Base-by-base conservation (phyloP, 1,139 yeast genomes). In the Saccharomycopsis hybrid region DNA sequence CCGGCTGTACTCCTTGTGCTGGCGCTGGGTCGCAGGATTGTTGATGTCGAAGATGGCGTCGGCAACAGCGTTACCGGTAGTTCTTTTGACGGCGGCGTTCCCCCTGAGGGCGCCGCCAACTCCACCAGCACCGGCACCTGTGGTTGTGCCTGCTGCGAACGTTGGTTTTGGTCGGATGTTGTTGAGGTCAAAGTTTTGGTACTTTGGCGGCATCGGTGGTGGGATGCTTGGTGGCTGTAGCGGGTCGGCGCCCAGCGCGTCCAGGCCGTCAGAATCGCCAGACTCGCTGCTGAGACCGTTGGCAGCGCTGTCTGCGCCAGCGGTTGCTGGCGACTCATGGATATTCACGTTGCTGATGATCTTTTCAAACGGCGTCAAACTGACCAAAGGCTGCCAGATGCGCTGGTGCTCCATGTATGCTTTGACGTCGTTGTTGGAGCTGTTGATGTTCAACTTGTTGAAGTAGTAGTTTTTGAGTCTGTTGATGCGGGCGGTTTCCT, bases 371-470 rank as follows among this genome's bases (percentile, higher is more conserved):
- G 27, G 43, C 36, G 18, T 28, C 18, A 42, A 25, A 25, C 35
- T 33, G 9, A 28, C 38, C 5, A 33, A 36, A 5, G 44, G 44
- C 44, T 42, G 18, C 44, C 44, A 42, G 5, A 42, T 35, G 18
- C 28, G 18, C 36, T 27, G 44, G 44, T 7, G 36, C 5, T 25
- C 35, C 11, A 29, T 9, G 13, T 42, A 30, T 7, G 13, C 11
- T 4, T 36, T 13, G 4, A 28, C 35, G 33, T 24, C 36, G 5
- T 27, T 29, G 31, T n/a, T 28, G 33, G 35, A 30, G 11, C n/a
- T 5, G 9, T 27, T 18, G 5, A 40, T 5, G 25, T 29, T 42
- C n/a, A 42, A 11, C 44, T 42, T 42, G 44, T 42, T 25, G 44
- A 42, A 42, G 18, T 42, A 42, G 36, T 42, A 42, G 36, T 28